phyloP scores from a whole-genome alignment of 164 flowering plant species.

The Cinnamomum micranthum region DNA sequence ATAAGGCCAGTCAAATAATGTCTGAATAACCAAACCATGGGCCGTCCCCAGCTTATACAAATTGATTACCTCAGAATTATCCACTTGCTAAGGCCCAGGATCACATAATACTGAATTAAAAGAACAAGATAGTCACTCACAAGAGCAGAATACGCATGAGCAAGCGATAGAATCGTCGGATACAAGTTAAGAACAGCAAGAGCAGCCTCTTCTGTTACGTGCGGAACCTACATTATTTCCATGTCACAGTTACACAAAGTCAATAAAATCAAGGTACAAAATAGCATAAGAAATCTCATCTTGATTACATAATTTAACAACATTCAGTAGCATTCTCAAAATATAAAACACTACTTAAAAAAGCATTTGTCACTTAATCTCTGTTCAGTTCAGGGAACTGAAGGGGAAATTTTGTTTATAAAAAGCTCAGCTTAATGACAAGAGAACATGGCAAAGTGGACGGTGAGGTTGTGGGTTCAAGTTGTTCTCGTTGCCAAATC shows the following conservation, averaged over 20 bases:
- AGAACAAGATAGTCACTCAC: constrained; percentile 41
- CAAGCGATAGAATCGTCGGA: constrained; percentile 80
- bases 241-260: not conserved
- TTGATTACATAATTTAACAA: not conserved
- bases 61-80: not conserved
- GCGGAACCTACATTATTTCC: constrained; percentile 66
- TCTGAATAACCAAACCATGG: not conserved
- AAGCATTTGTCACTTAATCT: not conserved
- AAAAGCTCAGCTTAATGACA: too few species aligned
- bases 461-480: not conserved
- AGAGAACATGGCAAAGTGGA: not conserved
- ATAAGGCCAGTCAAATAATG: not conserved
- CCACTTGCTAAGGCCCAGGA: not conserved
- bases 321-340: not conserved
- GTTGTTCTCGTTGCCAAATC: too few species aligned
- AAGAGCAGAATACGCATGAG: constrained; percentile 70
- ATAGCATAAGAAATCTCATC: not conserved
- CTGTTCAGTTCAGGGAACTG: too few species aligned
- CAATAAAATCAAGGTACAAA: not conserved
- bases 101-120: not conserved
- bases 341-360: not conserved
- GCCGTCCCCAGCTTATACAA: not conserved
- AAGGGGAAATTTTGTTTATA: too few species aligned
- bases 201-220: constrained; percentile 87
- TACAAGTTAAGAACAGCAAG: constrained; percentile 71